Evolutionary conservation across 73 alveolate genomes (phyloP).

Genomic region (Tetrahymena borealis): DNA sequence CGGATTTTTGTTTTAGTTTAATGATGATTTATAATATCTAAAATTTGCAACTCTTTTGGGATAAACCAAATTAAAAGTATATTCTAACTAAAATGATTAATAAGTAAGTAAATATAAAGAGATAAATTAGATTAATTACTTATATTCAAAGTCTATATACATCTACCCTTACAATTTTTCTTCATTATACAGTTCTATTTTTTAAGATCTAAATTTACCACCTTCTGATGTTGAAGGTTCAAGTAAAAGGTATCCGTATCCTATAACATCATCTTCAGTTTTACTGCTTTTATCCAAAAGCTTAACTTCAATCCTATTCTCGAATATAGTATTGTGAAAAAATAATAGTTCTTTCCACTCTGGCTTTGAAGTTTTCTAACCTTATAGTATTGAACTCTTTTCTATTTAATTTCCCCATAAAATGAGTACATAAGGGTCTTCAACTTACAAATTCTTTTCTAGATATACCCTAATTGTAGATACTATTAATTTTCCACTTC

Average conservation of each 20-base stretch:
- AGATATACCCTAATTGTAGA: not conserved
- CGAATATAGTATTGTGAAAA: not conserved
- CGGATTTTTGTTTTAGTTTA: too few relatives aligned
- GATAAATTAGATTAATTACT: not conserved
- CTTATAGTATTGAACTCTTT: not conserved
- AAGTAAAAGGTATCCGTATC: not conserved
- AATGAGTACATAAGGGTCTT: not conserved
- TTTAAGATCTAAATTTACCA: not conserved
- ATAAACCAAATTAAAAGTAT: too few relatives aligned
- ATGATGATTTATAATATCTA: too few relatives aligned
- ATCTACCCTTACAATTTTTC: not conserved
- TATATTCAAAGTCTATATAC: not conserved
- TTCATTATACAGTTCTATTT: not conserved
- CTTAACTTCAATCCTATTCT: not conserved
- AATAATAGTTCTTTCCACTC: not conserved
- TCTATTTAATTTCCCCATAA: not conserved
- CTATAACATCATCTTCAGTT: not conserved
- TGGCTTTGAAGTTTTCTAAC: not conserved
- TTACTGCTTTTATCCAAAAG: not conserved
- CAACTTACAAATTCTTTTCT: not conserved
- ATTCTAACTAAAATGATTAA: too few relatives aligned
- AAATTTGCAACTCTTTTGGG: too few relatives aligned
- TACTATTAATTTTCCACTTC: not conserved
- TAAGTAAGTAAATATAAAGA: too few relatives aligned
- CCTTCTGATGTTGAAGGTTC: not conserved